Conservation (phyloP, 768 basidiomycete species). For the Amanita rimosa region DNA sequence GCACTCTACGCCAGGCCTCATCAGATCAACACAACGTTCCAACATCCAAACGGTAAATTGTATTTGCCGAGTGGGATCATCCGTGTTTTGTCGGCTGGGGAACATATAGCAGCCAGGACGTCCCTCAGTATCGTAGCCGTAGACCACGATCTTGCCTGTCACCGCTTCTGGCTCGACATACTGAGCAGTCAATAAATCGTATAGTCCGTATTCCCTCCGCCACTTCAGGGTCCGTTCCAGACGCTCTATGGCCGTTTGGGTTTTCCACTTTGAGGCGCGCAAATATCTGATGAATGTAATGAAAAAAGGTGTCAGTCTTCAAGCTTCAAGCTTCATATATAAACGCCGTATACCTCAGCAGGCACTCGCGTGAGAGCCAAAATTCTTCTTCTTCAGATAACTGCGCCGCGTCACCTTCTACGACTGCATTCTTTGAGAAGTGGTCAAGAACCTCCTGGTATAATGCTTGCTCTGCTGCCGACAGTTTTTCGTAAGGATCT, state of each 20-base stretch:
- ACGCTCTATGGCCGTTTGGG: slow-evolving; percentile 44
- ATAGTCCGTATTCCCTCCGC: slow-evolving; percentile 71
- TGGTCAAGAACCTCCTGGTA: slow-evolving; percentile 46
- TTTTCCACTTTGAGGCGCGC: slow-evolving; percentile 69
- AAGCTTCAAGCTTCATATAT: too few species aligned
- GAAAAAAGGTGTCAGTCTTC: not conserved
- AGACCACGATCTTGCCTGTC: slow-evolving; percentile 74
- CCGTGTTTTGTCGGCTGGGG: slow-evolving; percentile 67
- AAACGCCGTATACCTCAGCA: slow-evolving; percentile 39
- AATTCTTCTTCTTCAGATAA: slow-evolving; percentile 62
- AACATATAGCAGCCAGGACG: slow-evolving; percentile 64
- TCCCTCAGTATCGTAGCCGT: slow-evolving; percentile 60
- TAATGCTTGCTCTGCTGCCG: slow-evolving; percentile 33
- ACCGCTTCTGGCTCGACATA: slow-evolving; percentile 69
- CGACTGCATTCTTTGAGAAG: slow-evolving; percentile 36
- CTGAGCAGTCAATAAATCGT: slow-evolving; percentile 46
- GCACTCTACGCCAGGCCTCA: slow-evolving; percentile 76
- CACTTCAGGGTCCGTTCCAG: slow-evolving; percentile 67
- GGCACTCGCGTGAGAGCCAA: slow-evolving; percentile 72
- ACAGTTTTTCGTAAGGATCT: slow-evolving; percentile 25
- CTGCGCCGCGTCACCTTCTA: slow-evolving; percentile 25
- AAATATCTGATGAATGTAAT: slow-evolving; percentile 39
- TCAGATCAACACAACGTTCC: slow-evolving; percentile 66
- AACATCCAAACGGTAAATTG: slow-evolving; percentile 68
- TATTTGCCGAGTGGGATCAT: slow-evolving; percentile 54